phyloP scores from a whole-genome alignment of 768 basidiomycete species.

The Pleurotus ostreatus region DNA sequence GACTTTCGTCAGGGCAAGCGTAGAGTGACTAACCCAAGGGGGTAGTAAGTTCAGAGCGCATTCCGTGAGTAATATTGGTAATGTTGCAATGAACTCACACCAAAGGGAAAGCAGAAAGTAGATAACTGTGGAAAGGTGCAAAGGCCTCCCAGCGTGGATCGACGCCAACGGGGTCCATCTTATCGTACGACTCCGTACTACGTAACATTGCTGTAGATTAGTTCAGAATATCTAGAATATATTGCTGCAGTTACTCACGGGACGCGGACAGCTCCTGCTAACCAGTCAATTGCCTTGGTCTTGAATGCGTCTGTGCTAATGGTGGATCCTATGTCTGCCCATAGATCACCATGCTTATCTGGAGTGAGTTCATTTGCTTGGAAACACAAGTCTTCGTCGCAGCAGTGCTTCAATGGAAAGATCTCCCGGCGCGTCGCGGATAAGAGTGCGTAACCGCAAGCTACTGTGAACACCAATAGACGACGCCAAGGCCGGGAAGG shows the following conservation, averaged over 20 bases:
- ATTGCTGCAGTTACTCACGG: slow-evolving; percentile 26
- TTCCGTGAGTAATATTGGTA: background rate
- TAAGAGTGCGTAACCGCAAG: background rate
- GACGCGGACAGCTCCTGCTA: slow-evolving; percentile 44
- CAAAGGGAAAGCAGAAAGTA: slow-evolving; percentile 52
- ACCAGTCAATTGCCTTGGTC: slow-evolving; percentile 37
- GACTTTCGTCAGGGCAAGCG: slow-evolving; percentile 59
- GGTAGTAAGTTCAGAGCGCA: background rate
- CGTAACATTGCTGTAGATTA: no score
- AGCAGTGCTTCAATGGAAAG: background rate
- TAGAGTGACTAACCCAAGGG: slow-evolving; percentile 41
- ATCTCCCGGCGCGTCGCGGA: background rate
- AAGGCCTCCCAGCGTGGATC: slow-evolving; percentile 58
- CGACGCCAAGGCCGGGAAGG: background rate
- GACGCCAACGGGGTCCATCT: slow-evolving; percentile 40
- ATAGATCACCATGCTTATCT: slow-evolving; percentile 31
- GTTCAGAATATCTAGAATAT: background rate
- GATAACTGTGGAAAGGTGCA: slow-evolving; percentile 49
- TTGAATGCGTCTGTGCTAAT: slow-evolving; percentile 35
- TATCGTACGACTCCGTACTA: slow-evolving; percentile 53
- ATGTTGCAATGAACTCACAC: slow-evolving; percentile 40
- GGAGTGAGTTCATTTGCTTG: slow-evolving; percentile 38
- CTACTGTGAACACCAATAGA: background rate
- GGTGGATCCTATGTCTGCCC: slow-evolving; percentile 26
- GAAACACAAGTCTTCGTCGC: slow-evolving; percentile 19